Evolutionary conservation across 2,329 filamentous ascomycete species (phyloP).

Genomic region (Lasiodiplodia sp.): DNA sequence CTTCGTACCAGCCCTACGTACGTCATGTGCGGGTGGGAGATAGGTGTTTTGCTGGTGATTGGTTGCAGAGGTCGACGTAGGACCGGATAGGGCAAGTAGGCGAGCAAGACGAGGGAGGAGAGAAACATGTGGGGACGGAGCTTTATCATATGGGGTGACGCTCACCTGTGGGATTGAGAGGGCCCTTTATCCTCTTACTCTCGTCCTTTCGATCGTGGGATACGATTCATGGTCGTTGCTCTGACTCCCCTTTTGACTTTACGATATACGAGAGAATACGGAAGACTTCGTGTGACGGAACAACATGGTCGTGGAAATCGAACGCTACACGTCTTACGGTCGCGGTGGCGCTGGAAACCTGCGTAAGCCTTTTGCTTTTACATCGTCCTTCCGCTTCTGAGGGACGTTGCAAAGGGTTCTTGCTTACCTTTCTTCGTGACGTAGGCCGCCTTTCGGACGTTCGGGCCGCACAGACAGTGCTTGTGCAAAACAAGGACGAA

Average conservation of each 20-base stretch:
- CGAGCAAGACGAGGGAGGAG: background rate
- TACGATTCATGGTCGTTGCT: background rate
- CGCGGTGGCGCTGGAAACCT: constrained; percentile 37
- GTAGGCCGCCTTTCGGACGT: constrained; percentile 20
- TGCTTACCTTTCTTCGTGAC: background rate
- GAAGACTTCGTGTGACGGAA: background rate
- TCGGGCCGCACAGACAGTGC: background rate
- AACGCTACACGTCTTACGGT: constrained; percentile 35
- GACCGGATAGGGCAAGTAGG: background rate
- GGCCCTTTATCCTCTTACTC: background rate
- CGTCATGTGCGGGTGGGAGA: background rate
- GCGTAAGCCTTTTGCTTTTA: constrained; percentile 25
- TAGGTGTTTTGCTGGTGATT: background rate
- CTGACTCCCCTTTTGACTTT: background rate
- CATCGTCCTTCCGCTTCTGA: too few relatives aligned
- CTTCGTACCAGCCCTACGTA: background rate
- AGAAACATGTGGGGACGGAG: background rate
- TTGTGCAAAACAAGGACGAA: constrained; percentile 30
- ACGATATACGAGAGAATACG: background rate
- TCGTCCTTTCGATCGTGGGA: background rate
- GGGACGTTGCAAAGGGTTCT: background rate
- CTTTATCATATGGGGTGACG: background rate
- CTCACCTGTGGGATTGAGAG: background rate
- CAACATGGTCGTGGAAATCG: constrained; percentile 27
- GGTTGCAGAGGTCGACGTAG: background rate